Conservation (phyloP, 495 filamentous ascomycete species). For the Penicillium manginii region DNA sequence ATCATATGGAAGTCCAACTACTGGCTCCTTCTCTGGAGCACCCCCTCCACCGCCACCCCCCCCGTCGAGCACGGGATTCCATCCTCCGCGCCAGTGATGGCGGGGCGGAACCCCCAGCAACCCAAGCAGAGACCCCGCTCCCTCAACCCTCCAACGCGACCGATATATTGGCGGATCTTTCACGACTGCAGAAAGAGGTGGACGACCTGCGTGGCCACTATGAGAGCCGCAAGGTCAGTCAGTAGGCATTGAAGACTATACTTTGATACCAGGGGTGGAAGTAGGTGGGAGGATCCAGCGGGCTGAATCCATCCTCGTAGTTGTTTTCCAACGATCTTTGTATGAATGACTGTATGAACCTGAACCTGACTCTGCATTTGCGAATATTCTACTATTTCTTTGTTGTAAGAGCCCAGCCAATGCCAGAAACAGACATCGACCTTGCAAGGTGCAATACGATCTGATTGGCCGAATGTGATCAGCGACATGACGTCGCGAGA, state of each 20-base stretch:
- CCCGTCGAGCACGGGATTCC: conserved; percentile 58
- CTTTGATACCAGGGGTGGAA: too few species aligned
- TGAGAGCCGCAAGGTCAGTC: conserved; percentile 37
- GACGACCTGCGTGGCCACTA: conserved; percentile 67
- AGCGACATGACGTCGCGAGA: conserved; percentile 21
- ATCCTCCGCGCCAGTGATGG: conserved; percentile 52
- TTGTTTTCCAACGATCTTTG: conserved; percentile 11
- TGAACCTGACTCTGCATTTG: neutral
- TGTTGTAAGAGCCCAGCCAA: neutral
- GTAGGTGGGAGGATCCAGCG: conserved; percentile 12
- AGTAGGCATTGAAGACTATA: conserved; percentile 10
- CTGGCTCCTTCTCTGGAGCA: conserved; percentile 32
- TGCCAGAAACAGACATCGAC: too few species aligned
- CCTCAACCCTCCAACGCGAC: conserved; percentile 43
- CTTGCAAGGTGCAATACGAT: too few species aligned
- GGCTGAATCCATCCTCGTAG: conserved; percentile 16
- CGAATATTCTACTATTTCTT: conserved; percentile 1
- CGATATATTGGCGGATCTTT: conserved; percentile 69
- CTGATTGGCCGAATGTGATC: conserved; percentile 6
- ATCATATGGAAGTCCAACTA: conserved; percentile 32
- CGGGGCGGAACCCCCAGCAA: conserved; percentile 21
- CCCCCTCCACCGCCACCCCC: conserved; percentile 63
- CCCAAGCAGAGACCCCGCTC: conserved; percentile 24
- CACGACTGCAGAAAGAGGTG: conserved; percentile 70
- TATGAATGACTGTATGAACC: conserved; percentile 30